These are phyloP conservation scores for Cucurbitaria berberidis DNA, from an alignment of 2,329 filamentous ascomycete species.

Conservation along the genomic window DNA sequence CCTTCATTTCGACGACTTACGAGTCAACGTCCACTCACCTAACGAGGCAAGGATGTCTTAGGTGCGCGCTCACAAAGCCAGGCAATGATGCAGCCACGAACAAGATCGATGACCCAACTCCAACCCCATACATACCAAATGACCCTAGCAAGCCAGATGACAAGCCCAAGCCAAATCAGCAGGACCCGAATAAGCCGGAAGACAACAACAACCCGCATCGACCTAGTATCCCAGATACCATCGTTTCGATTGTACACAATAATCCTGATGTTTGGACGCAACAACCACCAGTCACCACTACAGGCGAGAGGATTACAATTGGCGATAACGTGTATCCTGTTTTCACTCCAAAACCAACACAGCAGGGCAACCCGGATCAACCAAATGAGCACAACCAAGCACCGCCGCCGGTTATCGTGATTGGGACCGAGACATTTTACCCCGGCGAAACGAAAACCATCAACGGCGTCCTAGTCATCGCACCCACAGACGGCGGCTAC, in stretches of 20 bases:
- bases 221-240: slow-evolving; percentile 18
- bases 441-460: slow-evolving; percentile 40
- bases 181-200: neutral
- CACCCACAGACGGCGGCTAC: slow-evolving; percentile 29
- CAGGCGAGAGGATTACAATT: slow-evolving; percentile 26
- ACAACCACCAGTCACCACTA: neutral
- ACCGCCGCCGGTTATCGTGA: slow-evolving; percentile 25
- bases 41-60: slow-evolving; percentile 35
- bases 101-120: slow-evolving; percentile 4
- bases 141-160: slow-evolving; percentile 1
- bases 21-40: slow-evolving; percentile 34
- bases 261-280: slow-evolving; percentile 13
- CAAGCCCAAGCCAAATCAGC: neutral
- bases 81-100: neutral
- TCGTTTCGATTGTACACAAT: slow-evolving; percentile 21
- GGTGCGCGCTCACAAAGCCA: slow-evolving; percentile 13
- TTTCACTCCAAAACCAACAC: slow-evolving; percentile 22
- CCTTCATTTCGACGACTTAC: slow-evolving; percentile 35
- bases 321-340: slow-evolving; percentile 27
- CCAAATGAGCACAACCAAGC: slow-evolving; percentile 14
- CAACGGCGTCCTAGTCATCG: slow-evolving; percentile 39
- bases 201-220: neutral
- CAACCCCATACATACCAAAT: slow-evolving; percentile 2
- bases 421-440: slow-evolving; percentile 37
- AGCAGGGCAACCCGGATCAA: slow-evolving; percentile 6